These are phyloP conservation scores for Meredithiella fracta DNA, from an alignment of 2,329 filamentous ascomycete genomes.

Conservation along the genomic window DNA sequence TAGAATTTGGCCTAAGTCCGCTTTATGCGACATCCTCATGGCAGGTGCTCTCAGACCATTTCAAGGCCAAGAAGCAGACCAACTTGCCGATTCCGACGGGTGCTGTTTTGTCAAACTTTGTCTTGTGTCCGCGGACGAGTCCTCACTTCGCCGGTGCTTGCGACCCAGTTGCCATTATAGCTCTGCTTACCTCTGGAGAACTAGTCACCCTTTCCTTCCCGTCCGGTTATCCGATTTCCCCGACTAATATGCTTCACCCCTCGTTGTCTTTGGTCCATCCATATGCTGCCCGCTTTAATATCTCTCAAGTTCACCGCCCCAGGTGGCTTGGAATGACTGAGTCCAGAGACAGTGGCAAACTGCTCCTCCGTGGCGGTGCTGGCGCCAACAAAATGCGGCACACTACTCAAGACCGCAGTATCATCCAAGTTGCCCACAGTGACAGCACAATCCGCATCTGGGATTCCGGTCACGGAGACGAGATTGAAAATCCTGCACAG, in stretches of 20 bases:
- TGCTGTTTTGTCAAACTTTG: conserved; percentile 63
- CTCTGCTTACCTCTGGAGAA: conserved; percentile 70
- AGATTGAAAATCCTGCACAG: conserved; percentile 70
- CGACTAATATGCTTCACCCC: conserved; percentile 82
- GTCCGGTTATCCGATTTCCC: conserved; percentile 74
- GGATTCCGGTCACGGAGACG: conserved; percentile 82
- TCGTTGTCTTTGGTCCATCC: conserved; percentile 81
- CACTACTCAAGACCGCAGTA: conserved; percentile 65
- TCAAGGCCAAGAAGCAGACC: conserved; percentile 57
- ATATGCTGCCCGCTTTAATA: conserved; percentile 56
- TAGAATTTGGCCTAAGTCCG: conserved; percentile 78
- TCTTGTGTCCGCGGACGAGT: conserved; percentile 63
- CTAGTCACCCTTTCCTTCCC: conserved; percentile 83
- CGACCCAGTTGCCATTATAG: conserved; percentile 75
- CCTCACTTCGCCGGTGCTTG: conserved; percentile 79
- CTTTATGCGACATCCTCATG: conserved; percentile 84
- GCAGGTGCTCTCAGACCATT: conserved; percentile 64
- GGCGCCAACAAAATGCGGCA: conserved; percentile 53
- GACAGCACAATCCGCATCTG: conserved; percentile 85
- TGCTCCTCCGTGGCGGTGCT: conserved; percentile 62
- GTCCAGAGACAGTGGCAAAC: conserved; percentile 59
- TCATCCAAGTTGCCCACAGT: conserved; percentile 74
- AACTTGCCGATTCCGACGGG: conserved; percentile 61
- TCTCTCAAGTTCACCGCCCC: conserved; percentile 60
- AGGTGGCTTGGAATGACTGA: conserved; percentile 88